Conservation (phyloP, 768 basidiomycete genomes). For the Epithele typhae region DNA sequence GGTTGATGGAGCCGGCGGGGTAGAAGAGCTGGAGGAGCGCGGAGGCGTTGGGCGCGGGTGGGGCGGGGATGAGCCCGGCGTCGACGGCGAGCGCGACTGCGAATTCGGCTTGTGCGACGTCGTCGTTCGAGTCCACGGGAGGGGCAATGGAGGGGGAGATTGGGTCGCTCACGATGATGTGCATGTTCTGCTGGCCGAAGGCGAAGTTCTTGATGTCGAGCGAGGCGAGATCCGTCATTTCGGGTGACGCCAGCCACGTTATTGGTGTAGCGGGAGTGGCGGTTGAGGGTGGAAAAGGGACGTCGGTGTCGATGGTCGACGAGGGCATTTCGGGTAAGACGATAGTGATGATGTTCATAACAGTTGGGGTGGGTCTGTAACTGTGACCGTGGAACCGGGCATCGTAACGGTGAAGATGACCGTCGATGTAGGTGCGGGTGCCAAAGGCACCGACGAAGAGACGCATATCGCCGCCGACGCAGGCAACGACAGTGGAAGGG, state of each 20-base stretch:
- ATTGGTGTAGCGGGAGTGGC: constrained; percentile 5
- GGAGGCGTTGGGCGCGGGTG: constrained; percentile 22
- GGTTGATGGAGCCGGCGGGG: constrained; percentile 67
- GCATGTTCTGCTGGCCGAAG: constrained; percentile 50
- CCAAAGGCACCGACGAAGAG: no score
- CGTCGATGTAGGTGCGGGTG: constrained; percentile 2
- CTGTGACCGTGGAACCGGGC: constrained; percentile 18
- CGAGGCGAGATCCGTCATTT: constrained; percentile 52
- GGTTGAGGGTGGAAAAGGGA: constrained; percentile 13
- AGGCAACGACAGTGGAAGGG: no score
- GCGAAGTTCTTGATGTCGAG: constrained; percentile 60
- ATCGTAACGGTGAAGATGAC: constrained; percentile 9
- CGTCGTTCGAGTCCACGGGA: background rate
- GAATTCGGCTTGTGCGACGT: background rate
- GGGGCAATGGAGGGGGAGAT: constrained; percentile 19
- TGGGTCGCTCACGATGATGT: constrained; percentile 48
- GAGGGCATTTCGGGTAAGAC: constrained; percentile 16
- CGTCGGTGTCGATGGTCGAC: constrained; percentile 14
- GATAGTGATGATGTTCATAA: constrained; percentile 18
- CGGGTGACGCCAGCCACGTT: constrained; percentile 48
- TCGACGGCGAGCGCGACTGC: constrained; percentile 8
- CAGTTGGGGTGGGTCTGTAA: constrained; percentile 15
- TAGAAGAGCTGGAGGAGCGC: constrained; percentile 62
- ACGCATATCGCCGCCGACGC: no score
- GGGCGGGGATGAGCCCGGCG: constrained; percentile 10